Base-by-base conservation (phyloP, 2,329 filamentous ascomycete genomes). In the Leptosphaerulina australis region DNA sequence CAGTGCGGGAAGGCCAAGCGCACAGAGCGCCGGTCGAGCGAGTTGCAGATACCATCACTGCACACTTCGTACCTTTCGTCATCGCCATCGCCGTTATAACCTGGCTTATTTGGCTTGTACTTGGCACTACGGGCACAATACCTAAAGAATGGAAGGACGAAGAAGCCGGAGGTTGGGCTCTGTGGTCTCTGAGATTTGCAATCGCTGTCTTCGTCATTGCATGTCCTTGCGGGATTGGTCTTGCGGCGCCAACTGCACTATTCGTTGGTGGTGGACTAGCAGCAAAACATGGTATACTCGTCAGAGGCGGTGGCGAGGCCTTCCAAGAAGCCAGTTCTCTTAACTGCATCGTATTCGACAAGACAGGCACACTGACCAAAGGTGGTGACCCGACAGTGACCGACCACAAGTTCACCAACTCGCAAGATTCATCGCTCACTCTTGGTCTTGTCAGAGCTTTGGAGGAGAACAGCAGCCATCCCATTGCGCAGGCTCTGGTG, bases 191-290 rank as follows among this genome's bases (percentile, higher is more conserved):
- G 34, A 86, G 90, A 56, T 94, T 93, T 78, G 88, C 90, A 12
- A 93, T 95, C 61, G 84, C 90, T 5, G 90, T 94, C 10, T 94
- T 95, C 60, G 89, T 95, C 25, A 87, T 95, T 21, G 90, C 90
- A 2, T 95, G 90, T 65, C 90, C 90, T 1, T 95, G 90, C 64
- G 90, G 90, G 2, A 80, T 95, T 11, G 90, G 87, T 1, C 83
- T 95, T 6, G 90, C 90, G n/a, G 90, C 90, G 0, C 90, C 90
- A 1, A 95, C 90, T 0, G 90, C 90, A 9, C 67, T 95, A 25
- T 93, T 93, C 58, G 90, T 94, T 8, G 90, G 89, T 2, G 86
- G 88, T 26, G 90, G 90, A 1, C 76, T 94, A 14, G 90, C 90
- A 2, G 90, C 90, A 5, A 86, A 88, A 67, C 76, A 90, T 63